phyloP scores from a whole-genome alignment of 176 grass and related monocot species.

The Bolboschoenus planiculmis region DNA sequence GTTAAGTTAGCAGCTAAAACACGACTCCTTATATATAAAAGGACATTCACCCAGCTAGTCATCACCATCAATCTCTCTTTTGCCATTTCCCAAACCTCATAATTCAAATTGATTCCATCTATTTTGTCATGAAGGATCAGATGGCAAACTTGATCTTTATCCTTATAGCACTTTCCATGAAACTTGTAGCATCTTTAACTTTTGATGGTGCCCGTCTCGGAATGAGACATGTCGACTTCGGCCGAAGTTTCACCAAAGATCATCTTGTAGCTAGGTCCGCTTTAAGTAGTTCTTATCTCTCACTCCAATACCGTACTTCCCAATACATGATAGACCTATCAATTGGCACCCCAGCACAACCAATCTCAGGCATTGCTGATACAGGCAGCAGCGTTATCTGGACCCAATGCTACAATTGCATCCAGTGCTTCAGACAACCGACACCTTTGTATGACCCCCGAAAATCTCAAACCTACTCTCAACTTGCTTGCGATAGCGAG shows the following conservation, averaged over 20 bases:
- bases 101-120: not conserved
- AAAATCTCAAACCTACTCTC: not conserved
- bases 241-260: not conserved
- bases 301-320: not conserved
- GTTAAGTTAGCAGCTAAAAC: too few species aligned
- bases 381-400: too few species aligned
- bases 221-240: not conserved
- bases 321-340: slow-evolving; percentile 10
- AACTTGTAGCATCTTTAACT: not conserved
- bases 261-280: not conserved
- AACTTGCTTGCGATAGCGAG: not conserved
- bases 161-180: not conserved
- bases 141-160: not conserved
- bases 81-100: too few species aligned
- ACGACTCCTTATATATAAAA: too few species aligned
- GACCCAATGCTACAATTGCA: too few species aligned
- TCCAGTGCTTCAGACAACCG: too few species aligned
- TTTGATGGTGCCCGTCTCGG: not conserved
- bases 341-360: not conserved
- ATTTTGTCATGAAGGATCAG: not conserved
- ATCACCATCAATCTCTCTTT: too few species aligned
- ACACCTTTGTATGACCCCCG: too few species aligned
- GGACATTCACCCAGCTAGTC: too few species aligned
- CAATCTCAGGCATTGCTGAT: not conserved
- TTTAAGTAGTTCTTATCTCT: not conserved